Percentiles rank a stretch among this genome's conserved stretches.
These are phyloP conservation scores for Acanthamoeba healyi DNA, from an alignment of 208 protist species.

Conservation along the genomic window DNA sequence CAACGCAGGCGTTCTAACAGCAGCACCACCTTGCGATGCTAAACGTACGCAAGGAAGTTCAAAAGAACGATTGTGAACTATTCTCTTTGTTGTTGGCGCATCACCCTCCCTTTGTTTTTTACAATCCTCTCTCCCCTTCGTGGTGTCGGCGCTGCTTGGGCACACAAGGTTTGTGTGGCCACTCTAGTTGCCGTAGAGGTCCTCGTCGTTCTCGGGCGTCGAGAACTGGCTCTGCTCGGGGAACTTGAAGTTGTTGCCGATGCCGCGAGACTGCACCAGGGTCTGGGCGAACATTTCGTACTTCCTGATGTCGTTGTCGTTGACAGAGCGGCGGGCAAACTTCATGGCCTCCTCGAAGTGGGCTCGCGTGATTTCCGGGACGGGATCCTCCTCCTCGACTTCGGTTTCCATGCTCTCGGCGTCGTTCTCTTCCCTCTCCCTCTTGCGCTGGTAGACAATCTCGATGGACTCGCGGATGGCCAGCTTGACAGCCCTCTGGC, in stretches of 20 bases:
- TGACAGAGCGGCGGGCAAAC: slow-evolving; percentile 92
- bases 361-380: slow-evolving; percentile 89
- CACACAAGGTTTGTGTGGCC: no score
- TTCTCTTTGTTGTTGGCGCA: background rate
- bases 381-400: slow-evolving; percentile 84
- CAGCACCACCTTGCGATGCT: no score
- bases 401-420: slow-evolving; percentile 87
- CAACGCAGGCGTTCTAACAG: no score
- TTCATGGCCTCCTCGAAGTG: slow-evolving; percentile 94
- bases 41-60: no score
- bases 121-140: background rate
- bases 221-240: slow-evolving; percentile 80
- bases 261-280: slow-evolving; percentile 87
- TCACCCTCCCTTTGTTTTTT: background rate
- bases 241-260: slow-evolving; percentile 90
- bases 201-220: slow-evolving; percentile 82
- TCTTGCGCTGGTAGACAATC: slow-evolving; percentile 82
- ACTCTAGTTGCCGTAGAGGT: slow-evolving; percentile 76
- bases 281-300: slow-evolving; percentile 95
- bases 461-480: slow-evolving; percentile 95
- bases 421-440: slow-evolving; percentile 76
- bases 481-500: slow-evolving; percentile 93
- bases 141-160: no score
- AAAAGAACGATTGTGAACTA: background rate
- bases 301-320: slow-evolving; percentile 92